Base-by-base conservation (phyloP, 768 basidiomycete species). In the Polyporus arcularius region DNA sequence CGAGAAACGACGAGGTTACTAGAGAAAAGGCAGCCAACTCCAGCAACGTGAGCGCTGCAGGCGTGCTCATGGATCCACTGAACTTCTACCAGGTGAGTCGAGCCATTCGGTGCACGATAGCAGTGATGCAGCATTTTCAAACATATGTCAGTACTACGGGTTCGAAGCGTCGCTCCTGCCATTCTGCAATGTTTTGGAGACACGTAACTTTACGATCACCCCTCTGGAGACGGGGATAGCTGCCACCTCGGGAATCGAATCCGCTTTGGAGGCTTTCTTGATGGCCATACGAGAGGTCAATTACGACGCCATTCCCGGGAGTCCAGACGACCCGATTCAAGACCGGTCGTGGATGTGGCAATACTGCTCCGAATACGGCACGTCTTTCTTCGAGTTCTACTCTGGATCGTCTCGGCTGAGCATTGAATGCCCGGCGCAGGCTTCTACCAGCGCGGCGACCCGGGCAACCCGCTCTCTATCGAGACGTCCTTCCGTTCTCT, bases 311-410 rank as follows among this genome's bases (percentile, higher is more conserved):
- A 77, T 82, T 38, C 75, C 76, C 0, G 74, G 76, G 11, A 67
- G 66, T 42, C 55, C 74, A 0, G 78, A 80, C 58, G 80, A 81
- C 65, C 79, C 80, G 1, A 76, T 78, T 0, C 63, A 68, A 52
- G 80, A 81, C 55, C 67, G 65, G 46, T 80, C 80, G 8, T 82
- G 80, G 81, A 82, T 80, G 80, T 75, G 81, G 73, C 80, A 83
- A 61, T 82, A 81, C 59, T 82, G 80, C 54, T 81, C 81, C 0
- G 80, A 83, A 67, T 82, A 80, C 60, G 81, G 81, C 79, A 41
- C 10, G 50, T 39, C 3, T 16, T 40, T 9, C 10, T 18, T 21
- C 21, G 12, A 7, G 4, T 21, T 50, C 6, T 18, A 16, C 26
- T n/a, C 16, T 5, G 8, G 28, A 5, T 5, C 18, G 53, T 18